Evolutionary conservation across 805 yeast genomes (phyloP).

Genomic region (Ogataea polymorpha): DNA sequence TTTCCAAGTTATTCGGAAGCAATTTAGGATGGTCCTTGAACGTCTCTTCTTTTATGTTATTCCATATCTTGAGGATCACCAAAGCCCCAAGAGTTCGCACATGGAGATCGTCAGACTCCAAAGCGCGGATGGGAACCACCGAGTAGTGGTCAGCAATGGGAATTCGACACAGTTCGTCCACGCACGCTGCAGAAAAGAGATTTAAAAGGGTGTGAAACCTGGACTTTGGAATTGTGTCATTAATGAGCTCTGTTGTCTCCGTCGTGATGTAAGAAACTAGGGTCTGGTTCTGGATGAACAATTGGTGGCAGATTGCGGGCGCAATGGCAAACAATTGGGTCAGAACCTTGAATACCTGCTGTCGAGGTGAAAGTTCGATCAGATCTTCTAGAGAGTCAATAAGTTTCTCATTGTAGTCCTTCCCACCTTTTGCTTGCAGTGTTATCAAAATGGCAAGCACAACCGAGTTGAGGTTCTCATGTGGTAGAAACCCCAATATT

Average conservation of each 20-base stretch:
- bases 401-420: not conserved
- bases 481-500: not conserved
- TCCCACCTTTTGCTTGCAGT: not conserved
- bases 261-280: constrained; percentile 22
- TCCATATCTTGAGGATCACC: constrained; percentile 57
- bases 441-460: constrained; percentile 3
- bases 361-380: constrained; percentile 11
- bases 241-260: constrained; percentile 20
- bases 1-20: constrained; percentile 33
- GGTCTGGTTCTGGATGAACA: constrained; percentile 19
- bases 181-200: constrained; percentile 45
- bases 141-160: constrained; percentile 44
- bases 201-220: constrained; percentile 25
- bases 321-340: constrained; percentile 24
- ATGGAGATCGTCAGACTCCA: constrained; percentile 21
- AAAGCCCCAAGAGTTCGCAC: constrained; percentile 36
- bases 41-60: constrained; percentile 37
- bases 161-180: constrained; percentile 48
- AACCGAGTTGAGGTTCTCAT: constrained; percentile 1
- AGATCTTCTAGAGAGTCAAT: constrained; percentile 19
- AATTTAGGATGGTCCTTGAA: constrained; percentile 30
- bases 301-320: constrained; percentile 11
- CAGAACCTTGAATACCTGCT: constrained; percentile 16
- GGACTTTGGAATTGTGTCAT: constrained; percentile 1
- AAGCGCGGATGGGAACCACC: constrained; percentile 37